These are phyloP conservation scores for Saccharomyces hybrid DNA, from an alignment of 1,139 yeast species.

Conservation along the genomic window DNA sequence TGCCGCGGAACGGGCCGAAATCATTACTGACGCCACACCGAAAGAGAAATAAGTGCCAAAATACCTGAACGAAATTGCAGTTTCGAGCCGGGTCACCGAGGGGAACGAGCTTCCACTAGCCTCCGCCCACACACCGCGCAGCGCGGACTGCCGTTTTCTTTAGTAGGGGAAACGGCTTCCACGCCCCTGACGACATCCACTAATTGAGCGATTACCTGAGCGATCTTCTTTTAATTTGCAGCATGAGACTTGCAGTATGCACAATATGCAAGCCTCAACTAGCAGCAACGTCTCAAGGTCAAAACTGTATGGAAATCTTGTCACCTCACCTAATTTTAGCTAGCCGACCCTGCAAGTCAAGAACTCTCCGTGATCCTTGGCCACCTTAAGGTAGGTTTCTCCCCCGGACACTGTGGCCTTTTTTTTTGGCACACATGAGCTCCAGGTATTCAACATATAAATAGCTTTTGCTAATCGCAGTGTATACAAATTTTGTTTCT, in stretches of 20 bases:
- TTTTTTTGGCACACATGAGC: not conserved
- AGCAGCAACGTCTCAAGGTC: conserved; percentile 1
- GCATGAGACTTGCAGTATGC: not conserved
- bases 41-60: not conserved
- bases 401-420: conserved; percentile 1
- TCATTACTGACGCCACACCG: not conserved
- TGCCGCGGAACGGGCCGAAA: not conserved
- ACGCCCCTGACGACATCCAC: not conserved
- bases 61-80: not conserved
- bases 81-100: not conserved
- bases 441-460: not conserved
- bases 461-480: not conserved
- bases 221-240: not conserved
- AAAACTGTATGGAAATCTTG: not conserved
- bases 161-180: not conserved
- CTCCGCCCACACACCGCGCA: not conserved
- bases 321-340: not conserved
- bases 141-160: not conserved
- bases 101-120: not conserved
- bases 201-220: conserved; percentile 1
- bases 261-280: not conserved
- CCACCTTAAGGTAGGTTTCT: not conserved
- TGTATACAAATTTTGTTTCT: not conserved
- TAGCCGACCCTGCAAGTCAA: not conserved
- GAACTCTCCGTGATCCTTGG: not conserved